Conservation (phyloP, 306 rosid genomes). For the Styphnolobium japonicum region DNA sequence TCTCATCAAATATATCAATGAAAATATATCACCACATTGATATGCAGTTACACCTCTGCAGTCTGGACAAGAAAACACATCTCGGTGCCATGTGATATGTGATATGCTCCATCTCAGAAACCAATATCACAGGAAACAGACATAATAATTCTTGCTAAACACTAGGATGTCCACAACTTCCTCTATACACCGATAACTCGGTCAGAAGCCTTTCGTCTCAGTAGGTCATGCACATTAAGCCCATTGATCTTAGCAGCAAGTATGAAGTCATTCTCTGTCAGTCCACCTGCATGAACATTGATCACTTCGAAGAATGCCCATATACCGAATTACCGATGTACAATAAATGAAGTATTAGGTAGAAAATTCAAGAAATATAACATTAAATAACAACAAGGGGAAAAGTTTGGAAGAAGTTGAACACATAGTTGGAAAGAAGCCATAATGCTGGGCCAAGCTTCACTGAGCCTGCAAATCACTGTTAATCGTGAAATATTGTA, state of each 20-base stretch:
- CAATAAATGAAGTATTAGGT: not conserved
- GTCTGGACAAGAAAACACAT: no score
- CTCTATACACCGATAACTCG: constrained; percentile 10
- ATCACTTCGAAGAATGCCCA: not conserved
- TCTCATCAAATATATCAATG: no score
- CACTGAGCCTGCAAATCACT: not conserved
- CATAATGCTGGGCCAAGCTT: not conserved
- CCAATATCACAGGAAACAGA: not conserved
- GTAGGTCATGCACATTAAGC: constrained; percentile 49
- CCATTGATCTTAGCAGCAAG: constrained; percentile 78
- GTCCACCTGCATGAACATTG: constrained; percentile 61
- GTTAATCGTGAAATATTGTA: not conserved
- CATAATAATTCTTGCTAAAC: not conserved
- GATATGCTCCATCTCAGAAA: not conserved
- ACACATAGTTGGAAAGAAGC: not conserved
- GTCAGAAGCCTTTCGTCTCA: constrained; percentile 48
- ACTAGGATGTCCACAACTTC: not conserved
- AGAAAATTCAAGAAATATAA: not conserved
- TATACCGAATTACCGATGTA: not conserved
- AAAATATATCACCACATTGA: no score
- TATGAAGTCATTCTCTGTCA: constrained; percentile 90
- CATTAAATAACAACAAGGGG: not conserved
- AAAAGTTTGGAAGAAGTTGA: not conserved
- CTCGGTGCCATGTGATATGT: not conserved
- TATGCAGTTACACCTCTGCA: no score